These are phyloP conservation scores for Calonectria pseudoreteaudii DNA, from an alignment of 2,329 filamentous ascomycete species.

Conservation along the genomic window DNA sequence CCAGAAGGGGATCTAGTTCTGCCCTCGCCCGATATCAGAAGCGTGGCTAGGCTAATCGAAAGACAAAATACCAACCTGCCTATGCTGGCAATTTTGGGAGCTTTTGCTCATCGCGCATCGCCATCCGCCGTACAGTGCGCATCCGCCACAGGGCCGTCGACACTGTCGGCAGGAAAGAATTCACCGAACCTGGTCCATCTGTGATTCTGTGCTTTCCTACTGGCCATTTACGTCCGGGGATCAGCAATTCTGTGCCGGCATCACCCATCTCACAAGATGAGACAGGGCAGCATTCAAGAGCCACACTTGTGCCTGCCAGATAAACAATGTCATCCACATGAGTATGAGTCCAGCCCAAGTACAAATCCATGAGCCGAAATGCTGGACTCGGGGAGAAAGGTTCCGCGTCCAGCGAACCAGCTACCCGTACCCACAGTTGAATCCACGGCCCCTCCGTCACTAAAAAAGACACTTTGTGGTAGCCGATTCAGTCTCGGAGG, in stretches of 20 bases:
- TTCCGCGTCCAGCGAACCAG: neutral
- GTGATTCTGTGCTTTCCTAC: neutral
- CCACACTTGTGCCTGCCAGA: slow-evolving; percentile 6
- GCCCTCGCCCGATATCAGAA: neutral
- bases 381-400: neutral
- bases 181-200: neutral
- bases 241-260: neutral
- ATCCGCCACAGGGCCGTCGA: neutral
- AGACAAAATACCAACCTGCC: slow-evolving; percentile 12
- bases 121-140: slow-evolving; percentile 6
- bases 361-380: neutral
- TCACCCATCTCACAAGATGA: neutral
- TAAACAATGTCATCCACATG: neutral
- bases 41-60: neutral
- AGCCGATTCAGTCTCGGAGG: slow-evolving; percentile 22
- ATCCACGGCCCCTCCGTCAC: slow-evolving; percentile 26
- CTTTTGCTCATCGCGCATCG: neutral
- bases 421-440: slow-evolving; percentile 17
- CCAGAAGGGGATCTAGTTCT: slow-evolving; percentile 3
- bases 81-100: neutral
- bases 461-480: slow-evolving; percentile 20
- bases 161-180: neutral
- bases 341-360: neutral
- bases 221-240: neutral
- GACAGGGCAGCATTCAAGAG: neutral